A percentile compares a stretch with the other conserved stretches of the same genome.
Evolutionary conservation across 23 red algal genomes (phyloP).

Genomic region (Agarophyton chilense): DNA sequence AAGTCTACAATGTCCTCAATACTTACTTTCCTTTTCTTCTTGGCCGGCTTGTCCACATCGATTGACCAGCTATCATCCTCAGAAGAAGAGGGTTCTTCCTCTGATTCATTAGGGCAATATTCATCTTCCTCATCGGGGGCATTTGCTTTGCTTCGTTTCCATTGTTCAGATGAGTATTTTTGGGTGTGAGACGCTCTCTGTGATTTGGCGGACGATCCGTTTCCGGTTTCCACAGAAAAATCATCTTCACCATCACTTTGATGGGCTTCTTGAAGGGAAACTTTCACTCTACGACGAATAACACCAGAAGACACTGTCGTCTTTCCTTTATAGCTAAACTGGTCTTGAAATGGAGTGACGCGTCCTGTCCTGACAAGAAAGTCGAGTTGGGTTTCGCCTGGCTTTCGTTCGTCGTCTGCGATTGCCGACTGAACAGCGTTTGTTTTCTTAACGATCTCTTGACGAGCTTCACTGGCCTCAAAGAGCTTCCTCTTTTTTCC

Average conservation of each 20-base stretch:
- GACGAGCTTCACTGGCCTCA: constrained; percentile 25
- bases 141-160: not conserved
- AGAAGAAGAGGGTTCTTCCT: not conserved
- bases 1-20: not conserved
- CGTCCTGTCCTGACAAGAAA: constrained; percentile 74
- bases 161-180: not conserved
- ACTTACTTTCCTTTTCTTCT: constrained; percentile 4
- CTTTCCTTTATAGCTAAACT: not conserved
- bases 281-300: not conserved
- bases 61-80: constrained; percentile 1
- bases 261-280: not conserved
- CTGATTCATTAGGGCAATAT: constrained; percentile 20
- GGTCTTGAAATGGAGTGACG: constrained; percentile 67
- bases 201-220: too few species aligned
- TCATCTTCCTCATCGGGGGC: constrained; percentile 46
- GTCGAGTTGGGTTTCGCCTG: constrained; percentile 54
- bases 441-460: not conserved
- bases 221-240: not conserved
- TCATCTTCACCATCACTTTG: not conserved
- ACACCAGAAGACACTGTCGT: not conserved
- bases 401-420: not conserved
- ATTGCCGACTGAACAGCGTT: not conserved
- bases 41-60: not conserved
- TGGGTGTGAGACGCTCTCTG: not conserved
- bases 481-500: constrained; percentile 17